phyloP scores from a whole-genome alignment of 805 yeast genomes.

The Wickerhamia fluorescens region DNA sequence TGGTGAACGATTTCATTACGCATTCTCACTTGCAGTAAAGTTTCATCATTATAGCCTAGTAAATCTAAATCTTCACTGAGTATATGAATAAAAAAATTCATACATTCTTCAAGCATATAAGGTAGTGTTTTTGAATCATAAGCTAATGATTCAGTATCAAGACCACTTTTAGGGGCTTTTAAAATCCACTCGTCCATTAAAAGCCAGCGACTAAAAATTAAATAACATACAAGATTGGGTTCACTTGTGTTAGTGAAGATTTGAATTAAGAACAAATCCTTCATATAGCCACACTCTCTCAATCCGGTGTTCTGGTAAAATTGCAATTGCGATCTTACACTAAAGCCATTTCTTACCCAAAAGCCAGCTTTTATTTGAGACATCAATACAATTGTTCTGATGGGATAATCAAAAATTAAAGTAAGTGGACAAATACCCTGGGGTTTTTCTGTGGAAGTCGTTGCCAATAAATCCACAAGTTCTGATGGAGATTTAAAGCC shows the following conservation, averaged over 20 bases:
- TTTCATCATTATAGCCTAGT: conserved; percentile 40
- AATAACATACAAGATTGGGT: conserved; percentile 49
- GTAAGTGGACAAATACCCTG: conserved; percentile 10
- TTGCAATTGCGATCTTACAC: conserved; percentile 70
- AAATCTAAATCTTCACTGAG: conserved; percentile 62
- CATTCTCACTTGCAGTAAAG: conserved; percentile 44
- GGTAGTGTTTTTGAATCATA: conserved; percentile 45
- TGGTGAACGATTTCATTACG: conserved; percentile 73
- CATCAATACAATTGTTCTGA: conserved; percentile 67
- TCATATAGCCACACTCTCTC: conserved; percentile 72
- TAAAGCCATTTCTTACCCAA: conserved; percentile 92
- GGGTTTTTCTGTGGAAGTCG: conserved; percentile 8
- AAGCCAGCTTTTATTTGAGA: conserved; percentile 83
- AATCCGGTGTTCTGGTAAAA: conserved; percentile 73
- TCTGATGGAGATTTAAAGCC: conserved; percentile 16
- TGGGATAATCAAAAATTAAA: conserved; percentile 59
- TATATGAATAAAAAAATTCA: conserved; percentile 59
- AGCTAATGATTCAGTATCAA: conserved; percentile 25
- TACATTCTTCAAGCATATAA: conserved; percentile 73
- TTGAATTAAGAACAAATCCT: conserved; percentile 74
- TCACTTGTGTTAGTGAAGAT: conserved; percentile 43
- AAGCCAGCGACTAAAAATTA: conserved; percentile 66
- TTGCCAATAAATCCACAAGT: conserved; percentile 13
- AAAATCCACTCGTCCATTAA: conserved; percentile 34
- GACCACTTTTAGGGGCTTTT: no score